phyloP scores from a whole-genome alignment of 2,329 filamentous ascomycete genomes.

The Xylaria sp. region DNA sequence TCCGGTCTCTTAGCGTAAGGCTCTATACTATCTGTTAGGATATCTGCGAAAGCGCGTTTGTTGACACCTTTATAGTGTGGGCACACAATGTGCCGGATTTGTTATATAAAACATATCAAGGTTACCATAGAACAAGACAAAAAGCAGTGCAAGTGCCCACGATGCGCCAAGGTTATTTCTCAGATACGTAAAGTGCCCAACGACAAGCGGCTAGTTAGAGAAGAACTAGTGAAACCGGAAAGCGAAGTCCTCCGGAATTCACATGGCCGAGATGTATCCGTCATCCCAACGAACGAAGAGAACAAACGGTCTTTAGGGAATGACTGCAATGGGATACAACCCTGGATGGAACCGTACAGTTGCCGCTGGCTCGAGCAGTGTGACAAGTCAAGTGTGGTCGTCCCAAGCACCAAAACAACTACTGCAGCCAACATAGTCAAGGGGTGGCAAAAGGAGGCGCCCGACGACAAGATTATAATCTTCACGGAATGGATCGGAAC shows the following conservation, averaged over 20 bases:
- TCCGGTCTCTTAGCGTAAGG: not conserved
- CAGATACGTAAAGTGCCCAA: not conserved
- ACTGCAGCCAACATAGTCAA: not conserved
- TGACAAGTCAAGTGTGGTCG: not conserved
- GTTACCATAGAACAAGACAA: not conserved
- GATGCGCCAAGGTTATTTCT: not conserved
- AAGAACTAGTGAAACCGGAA: not conserved
- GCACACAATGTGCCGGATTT: conserved; percentile 4
- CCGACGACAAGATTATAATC: conserved; percentile 26
- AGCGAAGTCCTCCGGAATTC: not conserved
- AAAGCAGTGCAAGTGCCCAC: not conserved
- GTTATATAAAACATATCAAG: not conserved
- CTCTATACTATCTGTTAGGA: not conserved
- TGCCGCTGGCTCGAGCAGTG: conserved; percentile 10
- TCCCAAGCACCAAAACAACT: conserved; percentile 12
- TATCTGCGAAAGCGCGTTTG: not conserved
- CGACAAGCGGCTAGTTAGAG: not conserved
- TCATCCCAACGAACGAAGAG: not conserved
- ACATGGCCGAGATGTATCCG: not conserved
- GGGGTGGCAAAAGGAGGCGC: not conserved
- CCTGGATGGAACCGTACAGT: not conserved
- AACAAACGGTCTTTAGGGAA: conserved; percentile 1
- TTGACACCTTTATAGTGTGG: conserved; percentile 15
- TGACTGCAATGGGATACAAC: conserved; percentile 19
- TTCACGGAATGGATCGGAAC: conserved; percentile 36